Percentiles rank a stretch among this genome's conserved stretches.
Conservation (phyloP, 345 rosid species). For the Punica granatum region DNA sequence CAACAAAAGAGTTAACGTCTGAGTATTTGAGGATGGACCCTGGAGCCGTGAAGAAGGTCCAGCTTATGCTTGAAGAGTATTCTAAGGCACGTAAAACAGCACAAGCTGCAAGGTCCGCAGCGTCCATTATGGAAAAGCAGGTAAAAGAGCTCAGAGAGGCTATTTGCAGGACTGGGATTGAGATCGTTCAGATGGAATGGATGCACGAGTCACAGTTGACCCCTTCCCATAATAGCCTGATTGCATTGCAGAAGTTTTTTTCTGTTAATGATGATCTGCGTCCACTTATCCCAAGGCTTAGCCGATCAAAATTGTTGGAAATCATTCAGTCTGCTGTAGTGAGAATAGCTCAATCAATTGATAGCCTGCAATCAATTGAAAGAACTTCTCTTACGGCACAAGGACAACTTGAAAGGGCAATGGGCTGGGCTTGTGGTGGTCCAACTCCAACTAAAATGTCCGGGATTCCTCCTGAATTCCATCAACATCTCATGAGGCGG, state of each 20-base stretch:
- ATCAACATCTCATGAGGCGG: conserved; percentile 68
- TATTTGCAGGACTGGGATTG: conserved; percentile 56
- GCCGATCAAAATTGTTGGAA: conserved; percentile 64
- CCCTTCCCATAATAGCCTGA: conserved; percentile 53
- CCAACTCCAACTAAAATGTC: conserved; percentile 60
- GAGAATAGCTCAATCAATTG: conserved; percentile 55
- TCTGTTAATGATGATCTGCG: conserved; percentile 38
- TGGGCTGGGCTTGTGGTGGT: conserved; percentile 97
- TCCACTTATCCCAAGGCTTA: conserved; percentile 54
- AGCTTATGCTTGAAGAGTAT: conserved; percentile 76
- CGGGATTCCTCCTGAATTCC: conserved; percentile 81
- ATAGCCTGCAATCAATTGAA: conserved; percentile 67
- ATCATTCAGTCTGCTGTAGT: conserved; percentile 48
- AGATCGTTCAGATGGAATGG: conserved; percentile 91
- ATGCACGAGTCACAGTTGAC: conserved; percentile 53
- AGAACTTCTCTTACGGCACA: conserved; percentile 60
- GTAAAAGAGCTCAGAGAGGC: conserved; percentile 62
- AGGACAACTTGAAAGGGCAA: conserved; percentile 92
- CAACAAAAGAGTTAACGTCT: conserved; percentile 25
- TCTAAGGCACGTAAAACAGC: conserved; percentile 80
- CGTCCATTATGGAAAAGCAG: conserved; percentile 62
- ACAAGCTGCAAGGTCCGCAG: conserved; percentile 72
- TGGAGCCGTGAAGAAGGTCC: conserved; percentile 47
- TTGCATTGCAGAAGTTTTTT: conserved; percentile 49
- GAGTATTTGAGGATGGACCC: conserved; percentile 38